Conservation (phyloP, 179 eudicot species). For the Carnegiea gigantea region DNA sequence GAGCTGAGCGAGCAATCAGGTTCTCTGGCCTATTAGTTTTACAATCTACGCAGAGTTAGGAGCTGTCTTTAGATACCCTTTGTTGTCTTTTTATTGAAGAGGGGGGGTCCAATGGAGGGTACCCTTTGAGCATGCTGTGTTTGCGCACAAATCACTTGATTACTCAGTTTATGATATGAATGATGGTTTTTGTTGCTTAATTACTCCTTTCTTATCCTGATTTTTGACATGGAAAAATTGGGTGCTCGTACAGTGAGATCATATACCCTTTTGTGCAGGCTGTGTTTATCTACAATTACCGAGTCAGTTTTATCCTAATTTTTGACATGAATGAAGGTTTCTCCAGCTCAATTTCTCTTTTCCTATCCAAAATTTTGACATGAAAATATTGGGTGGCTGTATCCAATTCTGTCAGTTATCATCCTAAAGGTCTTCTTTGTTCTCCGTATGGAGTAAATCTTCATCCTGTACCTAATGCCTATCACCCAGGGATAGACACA, state of each 20-base stretch:
- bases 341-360: too few relatives aligned
- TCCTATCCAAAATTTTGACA: too few relatives aligned
- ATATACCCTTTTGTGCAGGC: conserved; percentile 1
- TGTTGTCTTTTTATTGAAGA: too few relatives aligned
- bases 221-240: too few relatives aligned
- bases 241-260: background rate
- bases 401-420: too few relatives aligned
- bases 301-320: background rate
- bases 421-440: background rate
- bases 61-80: conserved; percentile 2
- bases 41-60: background rate
- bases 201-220: background rate
- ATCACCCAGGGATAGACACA: background rate
- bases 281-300: background rate
- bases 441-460: too few relatives aligned
- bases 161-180: too few relatives aligned
- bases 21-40: background rate
- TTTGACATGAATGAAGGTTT: too few relatives aligned
- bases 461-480: background rate
- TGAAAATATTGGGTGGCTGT: too few relatives aligned
- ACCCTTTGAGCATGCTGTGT: background rate
- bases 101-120: background rate
- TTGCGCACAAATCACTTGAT: too few relatives aligned
- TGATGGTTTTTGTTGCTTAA: conserved; percentile 10
- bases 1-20: conserved; percentile 12